Evolutionary conservation across 1,139 yeast genomes (phyloP), one percentile per base, ranked within the genome.

Genomic region (Geotrichum restrictum): DNA sequence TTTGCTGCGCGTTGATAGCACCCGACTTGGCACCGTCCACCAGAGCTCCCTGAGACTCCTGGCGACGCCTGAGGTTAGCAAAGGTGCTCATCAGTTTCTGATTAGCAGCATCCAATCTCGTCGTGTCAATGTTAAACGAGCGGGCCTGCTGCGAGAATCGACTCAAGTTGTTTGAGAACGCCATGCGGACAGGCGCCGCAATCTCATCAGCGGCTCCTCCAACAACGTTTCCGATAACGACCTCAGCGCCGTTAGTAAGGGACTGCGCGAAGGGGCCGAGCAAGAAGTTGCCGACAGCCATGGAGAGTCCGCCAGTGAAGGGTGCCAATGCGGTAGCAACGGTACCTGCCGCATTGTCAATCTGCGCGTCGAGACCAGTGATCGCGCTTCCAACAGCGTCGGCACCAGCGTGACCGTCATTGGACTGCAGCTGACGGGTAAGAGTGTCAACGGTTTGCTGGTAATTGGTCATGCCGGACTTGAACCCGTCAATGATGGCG

Each of bases 161-260:
- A 33, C 48, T 40, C 24, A 51, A 29, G 14, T 56, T 59, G 43
- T 58, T 54, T 14, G 51, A 38, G 33, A 51, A 51, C 11, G 51
- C 44, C 39, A 36, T 36, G 29, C 54, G 32, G 41, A 44, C 55
- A 29, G 60, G 52, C 13, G 51, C 54, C 29, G 57, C 61, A 21
- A 54, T 49, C 36, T 45, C 14, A 34, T 52, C 55, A 49, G 56
- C 54, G 31, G 56, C 55, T 22, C 60, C 63, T 11, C 64, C 64
- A 43, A 61, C 47, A 14, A 56, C 33, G 53, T 60, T 60, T 43
- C 62, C 53, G 11, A 62, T 51, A 18, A 56, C 53, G 16, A 60
- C 64, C 57, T 61, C 63, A 29, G 64, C 64, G 39, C 64, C 64
- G 50, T 61, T 60, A 45, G 63, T 60, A 10, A 61, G 57, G 22